Base-by-base conservation (phyloP, 345 rosid genomes). In the Sonneratia caseolaris region DNA sequence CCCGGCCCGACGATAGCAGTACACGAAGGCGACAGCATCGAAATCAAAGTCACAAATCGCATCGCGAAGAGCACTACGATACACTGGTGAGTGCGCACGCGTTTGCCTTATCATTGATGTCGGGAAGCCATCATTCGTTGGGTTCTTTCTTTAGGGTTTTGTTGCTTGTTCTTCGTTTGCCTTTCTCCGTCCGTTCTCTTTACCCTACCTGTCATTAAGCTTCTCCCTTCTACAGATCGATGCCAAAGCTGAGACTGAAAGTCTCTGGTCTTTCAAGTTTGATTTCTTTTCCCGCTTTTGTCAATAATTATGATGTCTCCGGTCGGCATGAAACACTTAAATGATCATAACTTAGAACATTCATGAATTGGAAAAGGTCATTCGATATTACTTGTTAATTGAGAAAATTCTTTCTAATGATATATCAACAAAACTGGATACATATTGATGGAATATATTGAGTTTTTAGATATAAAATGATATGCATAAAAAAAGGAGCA, bases 1-100 rank as follows among this genome's bases (percentile, higher is more conserved):
- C 90, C 91, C 6, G 91, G 92, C 32, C 93, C 90, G 65, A 82
- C 86, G 32, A 85, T 90, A 37, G 86, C 80, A 45, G 86, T 88
- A 24, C 57, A 84, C 56, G 96, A 90, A 83, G 91, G 91, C 15
- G 90, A 90, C 75, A 70, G 74, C 66, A 88, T 88, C 6, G 86
- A 85, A 77, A 78, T 88, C 55, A 84, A 86, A 78, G 89, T 90
- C 78, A 90, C 86, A 12, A 81, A 84, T 40, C 27, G 71, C 69
- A 64, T 85, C 55, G 68, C 77, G 65, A 56, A 71, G 0, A 89
- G 86, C 71, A 86, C 92, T 35, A 89, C 91, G 0, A 72, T 87
- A 66, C 92, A 84, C 71, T 89, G 92, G 88, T 87, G 64, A 83
- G 51, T 8, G 51, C 6, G 37, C 61, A 64, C 22, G 69, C 35